phyloP scores from a whole-genome alignment of 768 basidiomycete species.

The Psilocybe subaeruginosa region DNA sequence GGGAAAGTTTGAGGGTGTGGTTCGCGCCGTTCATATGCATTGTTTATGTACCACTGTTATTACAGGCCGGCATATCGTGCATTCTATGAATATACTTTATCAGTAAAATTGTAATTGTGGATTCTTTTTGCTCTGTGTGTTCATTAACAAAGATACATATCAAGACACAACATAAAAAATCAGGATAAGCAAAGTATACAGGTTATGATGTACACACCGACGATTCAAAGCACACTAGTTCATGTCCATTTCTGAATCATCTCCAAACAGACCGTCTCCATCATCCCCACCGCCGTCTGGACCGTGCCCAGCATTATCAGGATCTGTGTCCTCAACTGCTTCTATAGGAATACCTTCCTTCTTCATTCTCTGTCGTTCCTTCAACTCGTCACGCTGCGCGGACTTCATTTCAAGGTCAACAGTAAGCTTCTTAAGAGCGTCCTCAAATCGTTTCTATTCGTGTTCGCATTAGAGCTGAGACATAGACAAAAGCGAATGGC shows the following conservation, averaged over 20 bases:
- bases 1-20: constrained; percentile 83
- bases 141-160: too few species aligned
- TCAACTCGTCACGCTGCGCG: constrained; percentile 77
- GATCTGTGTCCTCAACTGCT: constrained; percentile 39
- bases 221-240: constrained; percentile 19
- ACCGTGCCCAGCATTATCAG: constrained; percentile 35
- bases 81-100: constrained; percentile 29
- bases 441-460: constrained; percentile 86
- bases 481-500: background rate
- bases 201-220: too few species aligned
- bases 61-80: constrained; percentile 70
- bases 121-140: too few species aligned
- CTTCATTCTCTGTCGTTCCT: constrained; percentile 70
- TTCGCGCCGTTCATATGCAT: constrained; percentile 81
- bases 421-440: constrained; percentile 85
- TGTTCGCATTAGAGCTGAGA: constrained; percentile 3
- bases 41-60: constrained; percentile 74
- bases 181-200: background rate
- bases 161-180: background rate
- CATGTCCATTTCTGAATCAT: constrained; percentile 48
- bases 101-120: too few species aligned
- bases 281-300: constrained; percentile 33
- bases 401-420: constrained; percentile 86
- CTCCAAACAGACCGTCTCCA: constrained; percentile 50
- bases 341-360: constrained; percentile 65